Evolutionary conservation across 139 green algal species (phyloP).

Genomic region (Desmodesmus armatus): DNA sequence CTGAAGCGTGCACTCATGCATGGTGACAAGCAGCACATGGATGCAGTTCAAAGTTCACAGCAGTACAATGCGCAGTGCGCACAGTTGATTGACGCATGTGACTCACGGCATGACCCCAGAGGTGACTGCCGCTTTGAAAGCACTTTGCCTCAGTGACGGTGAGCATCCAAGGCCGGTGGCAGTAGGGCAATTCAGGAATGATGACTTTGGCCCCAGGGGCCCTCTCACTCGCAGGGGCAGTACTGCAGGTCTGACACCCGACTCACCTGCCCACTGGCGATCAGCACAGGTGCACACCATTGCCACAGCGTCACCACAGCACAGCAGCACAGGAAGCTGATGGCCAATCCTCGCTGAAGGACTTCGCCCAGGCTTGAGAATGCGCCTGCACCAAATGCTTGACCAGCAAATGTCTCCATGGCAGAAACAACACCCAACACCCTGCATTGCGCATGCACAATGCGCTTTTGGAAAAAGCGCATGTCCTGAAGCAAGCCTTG

Average conservation of each 20-base stretch:
- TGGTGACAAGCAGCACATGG: not conserved
- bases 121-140: no score
- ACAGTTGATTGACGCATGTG: not conserved
- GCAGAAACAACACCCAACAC: constrained; percentile 61
- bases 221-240: not conserved
- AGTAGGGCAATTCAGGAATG: not conserved
- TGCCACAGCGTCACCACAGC: constrained; percentile 35
- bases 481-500: no score
- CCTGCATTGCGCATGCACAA: not conserved
- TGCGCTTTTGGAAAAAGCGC: not conserved
- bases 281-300: constrained; percentile 41
- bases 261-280: constrained; percentile 51
- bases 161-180: no score
- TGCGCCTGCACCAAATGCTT: constrained; percentile 60
- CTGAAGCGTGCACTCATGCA: not conserved
- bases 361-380: constrained; percentile 54
- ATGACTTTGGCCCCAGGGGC: not conserved
- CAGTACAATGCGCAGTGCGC: not conserved
- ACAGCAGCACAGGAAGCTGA: constrained; percentile 45
- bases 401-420: constrained; percentile 74
- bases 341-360: constrained; percentile 62
- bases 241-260: not conserved
- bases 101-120: not conserved
- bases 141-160: no score
- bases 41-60: not conserved